These are phyloP conservation scores for Nicotiana obtusifolia DNA, from an alignment of 257 asterid species.

Conservation along the genomic window DNA sequence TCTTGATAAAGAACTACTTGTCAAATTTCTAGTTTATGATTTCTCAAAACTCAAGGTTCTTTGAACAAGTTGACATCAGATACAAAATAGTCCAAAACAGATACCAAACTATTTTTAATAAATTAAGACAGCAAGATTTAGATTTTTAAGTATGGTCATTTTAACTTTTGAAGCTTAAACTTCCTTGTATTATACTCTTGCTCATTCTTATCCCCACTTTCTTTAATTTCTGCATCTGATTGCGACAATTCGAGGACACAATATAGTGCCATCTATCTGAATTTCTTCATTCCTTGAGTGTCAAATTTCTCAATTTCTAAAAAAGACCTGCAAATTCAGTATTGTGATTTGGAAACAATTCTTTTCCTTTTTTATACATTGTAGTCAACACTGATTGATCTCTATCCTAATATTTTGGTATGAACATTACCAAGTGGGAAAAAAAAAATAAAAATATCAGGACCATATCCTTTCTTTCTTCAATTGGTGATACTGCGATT, in stretches of 20 bases:
- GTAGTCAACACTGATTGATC: not conserved
- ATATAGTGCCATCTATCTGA: not conserved
- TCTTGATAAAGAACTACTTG: not conserved
- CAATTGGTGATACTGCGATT: not conserved
- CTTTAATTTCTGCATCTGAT: not conserved
- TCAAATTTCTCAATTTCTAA: constrained; percentile 7
- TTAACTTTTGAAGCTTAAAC: not conserved
- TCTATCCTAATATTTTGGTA: not conserved
- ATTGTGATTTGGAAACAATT: not conserved
- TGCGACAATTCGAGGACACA: not conserved
- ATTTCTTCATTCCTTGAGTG: constrained; percentile 1
- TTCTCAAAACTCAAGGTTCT: not conserved
- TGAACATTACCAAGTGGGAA: not conserved
- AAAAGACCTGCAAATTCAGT: not conserved
- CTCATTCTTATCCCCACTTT: not conserved
- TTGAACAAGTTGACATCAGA: not conserved
- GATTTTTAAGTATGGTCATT: not conserved
- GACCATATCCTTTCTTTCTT: not conserved
- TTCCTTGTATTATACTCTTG: not conserved
- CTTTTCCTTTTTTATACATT: not conserved
- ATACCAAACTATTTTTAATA: not conserved
- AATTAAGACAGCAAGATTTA: not conserved
- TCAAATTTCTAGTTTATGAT: not conserved
- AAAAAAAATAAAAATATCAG: not conserved
- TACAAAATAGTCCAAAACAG: not conserved